These are phyloP conservation scores for Podospora conica DNA, from an alignment of 495 filamentous ascomycete genomes.

Conservation along the genomic window DNA sequence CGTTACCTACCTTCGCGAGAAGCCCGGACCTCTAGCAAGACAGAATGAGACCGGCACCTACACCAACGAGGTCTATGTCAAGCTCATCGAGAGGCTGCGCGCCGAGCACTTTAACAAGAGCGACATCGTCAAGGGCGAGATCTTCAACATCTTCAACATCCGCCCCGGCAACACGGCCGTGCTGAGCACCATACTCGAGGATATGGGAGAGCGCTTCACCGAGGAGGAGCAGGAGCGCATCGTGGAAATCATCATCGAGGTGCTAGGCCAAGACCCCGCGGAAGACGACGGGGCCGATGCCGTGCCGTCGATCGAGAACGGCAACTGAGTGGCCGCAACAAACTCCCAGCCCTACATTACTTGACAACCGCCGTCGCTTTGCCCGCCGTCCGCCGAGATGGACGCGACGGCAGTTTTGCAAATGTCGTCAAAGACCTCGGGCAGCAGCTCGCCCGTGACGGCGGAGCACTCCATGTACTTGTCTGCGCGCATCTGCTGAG, in stretches of 20 bases:
- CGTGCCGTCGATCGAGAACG: constrained; percentile 30
- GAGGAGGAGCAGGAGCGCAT: constrained; percentile 39
- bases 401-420: constrained; percentile 62
- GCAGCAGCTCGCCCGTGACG: constrained; percentile 72
- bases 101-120: constrained; percentile 23
- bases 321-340: constrained; percentile 8
- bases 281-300: constrained; percentile 16
- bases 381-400: constrained; percentile 39
- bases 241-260: constrained; percentile 35
- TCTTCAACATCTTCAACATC: constrained; percentile 41
- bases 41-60: constrained; percentile 36
- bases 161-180: constrained; percentile 32
- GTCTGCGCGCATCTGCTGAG: constrained; percentile 79
- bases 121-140: constrained; percentile 42
- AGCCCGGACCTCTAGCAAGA: constrained; percentile 38
- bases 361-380: constrained; percentile 39
- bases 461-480: constrained; percentile 88
- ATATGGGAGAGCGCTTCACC: constrained; percentile 40
- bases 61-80: constrained; percentile 24
- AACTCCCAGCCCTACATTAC: constrained; percentile 24
- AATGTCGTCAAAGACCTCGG: constrained; percentile 71
- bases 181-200: constrained; percentile 39
- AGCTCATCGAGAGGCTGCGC: constrained; percentile 33
- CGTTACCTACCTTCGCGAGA: constrained; percentile 32
- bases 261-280: constrained; percentile 33